Percentiles rank a stretch among this genome's conserved stretches.
Conservation (phyloP, 495 filamentous ascomycete species). For the Polyplosphaeria fusca region DNA sequence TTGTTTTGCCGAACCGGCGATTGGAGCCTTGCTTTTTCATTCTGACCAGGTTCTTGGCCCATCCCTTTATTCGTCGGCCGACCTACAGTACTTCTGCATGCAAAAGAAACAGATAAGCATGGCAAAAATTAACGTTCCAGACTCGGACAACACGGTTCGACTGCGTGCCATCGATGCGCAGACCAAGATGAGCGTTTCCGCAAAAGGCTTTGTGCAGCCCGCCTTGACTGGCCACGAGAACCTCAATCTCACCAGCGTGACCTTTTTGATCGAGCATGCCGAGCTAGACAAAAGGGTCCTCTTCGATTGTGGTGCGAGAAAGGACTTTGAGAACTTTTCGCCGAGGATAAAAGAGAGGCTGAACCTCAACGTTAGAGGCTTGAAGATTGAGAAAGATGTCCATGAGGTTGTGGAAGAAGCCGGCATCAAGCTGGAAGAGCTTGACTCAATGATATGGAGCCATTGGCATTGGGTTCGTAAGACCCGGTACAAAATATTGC, state of each 20-base stretch:
- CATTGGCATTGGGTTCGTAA: constrained; percentile 27
- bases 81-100: too few relatives aligned
- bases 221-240: constrained; percentile 40
- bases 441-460: constrained; percentile 38
- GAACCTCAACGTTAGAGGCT: constrained; percentile 15
- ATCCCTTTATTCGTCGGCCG: too few relatives aligned
- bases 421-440: constrained; percentile 25
- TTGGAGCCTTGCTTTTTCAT: too few relatives aligned
- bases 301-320: constrained; percentile 59
- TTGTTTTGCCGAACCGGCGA: too few relatives aligned
- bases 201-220: constrained; percentile 40
- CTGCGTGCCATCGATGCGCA: constrained; percentile 44
- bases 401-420: constrained; percentile 38
- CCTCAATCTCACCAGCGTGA: constrained; percentile 41
- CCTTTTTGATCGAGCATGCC: constrained; percentile 38
- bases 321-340: constrained; percentile 49
- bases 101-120: constrained; percentile 1
- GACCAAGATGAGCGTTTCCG: constrained; percentile 36
- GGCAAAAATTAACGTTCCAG: constrained; percentile 17
- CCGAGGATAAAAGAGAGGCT: constrained; percentile 35
- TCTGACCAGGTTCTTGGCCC: too few relatives aligned
- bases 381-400: constrained; percentile 37
- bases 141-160: constrained; percentile 34
- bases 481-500: background rate
- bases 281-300: constrained; percentile 44